Conservation (phyloP, 805 yeast genomes). For the Ogataea sp. region DNA sequence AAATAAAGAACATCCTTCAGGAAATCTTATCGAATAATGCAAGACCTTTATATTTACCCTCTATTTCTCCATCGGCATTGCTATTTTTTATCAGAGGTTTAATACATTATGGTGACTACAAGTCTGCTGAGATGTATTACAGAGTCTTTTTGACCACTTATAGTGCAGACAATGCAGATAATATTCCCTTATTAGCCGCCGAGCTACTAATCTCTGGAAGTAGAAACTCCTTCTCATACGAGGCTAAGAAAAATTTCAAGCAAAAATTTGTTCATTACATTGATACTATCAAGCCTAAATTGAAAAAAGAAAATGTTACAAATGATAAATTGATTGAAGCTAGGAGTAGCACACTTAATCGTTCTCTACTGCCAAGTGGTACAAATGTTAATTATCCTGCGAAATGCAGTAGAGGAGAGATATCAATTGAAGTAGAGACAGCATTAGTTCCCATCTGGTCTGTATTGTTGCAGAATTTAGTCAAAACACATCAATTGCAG, state of each 20-base stretch:
- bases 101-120: neutral
- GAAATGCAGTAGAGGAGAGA: no score
- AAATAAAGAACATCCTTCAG: no score
- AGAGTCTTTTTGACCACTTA: neutral
- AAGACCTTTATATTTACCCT: no score
- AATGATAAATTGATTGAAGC: no score
- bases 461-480: slow-evolving; percentile 19
- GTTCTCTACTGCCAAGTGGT: no score
- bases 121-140: neutral
- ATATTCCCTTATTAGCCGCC: neutral
- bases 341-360: no score
- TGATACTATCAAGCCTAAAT: neutral
- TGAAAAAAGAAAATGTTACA: neutral
- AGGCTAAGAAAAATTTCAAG: slow-evolving; percentile 1
- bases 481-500: no score
- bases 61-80: neutral
- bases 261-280: no score
- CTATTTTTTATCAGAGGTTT: neutral
- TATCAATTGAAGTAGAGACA: slow-evolving; percentile 17
- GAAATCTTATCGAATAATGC: neutral
- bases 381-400: no score
- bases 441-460: slow-evolving; percentile 21
- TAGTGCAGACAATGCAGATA: neutral
- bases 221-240: slow-evolving; percentile 1
- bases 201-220: neutral